These are phyloP conservation scores for Angomonas desouzai DNA, from an alignment of 208 protist species.

Conservation along the genomic window DNA sequence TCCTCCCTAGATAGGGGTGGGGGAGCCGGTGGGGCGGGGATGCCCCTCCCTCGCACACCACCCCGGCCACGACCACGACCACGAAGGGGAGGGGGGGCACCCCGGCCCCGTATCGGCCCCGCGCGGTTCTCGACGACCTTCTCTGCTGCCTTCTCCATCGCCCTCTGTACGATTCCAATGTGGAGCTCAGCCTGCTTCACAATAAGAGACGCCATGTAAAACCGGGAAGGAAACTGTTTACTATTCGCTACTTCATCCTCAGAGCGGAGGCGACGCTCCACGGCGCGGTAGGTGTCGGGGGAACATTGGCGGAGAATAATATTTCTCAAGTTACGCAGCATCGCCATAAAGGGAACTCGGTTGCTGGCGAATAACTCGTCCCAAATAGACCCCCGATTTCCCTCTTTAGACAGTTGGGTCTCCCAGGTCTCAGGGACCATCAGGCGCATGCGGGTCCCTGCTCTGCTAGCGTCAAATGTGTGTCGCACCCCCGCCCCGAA, in stretches of 20 bases:
- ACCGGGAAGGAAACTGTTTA: slow-evolving; percentile 91
- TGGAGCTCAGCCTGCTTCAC: slow-evolving; percentile 32
- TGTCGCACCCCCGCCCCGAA: not conserved
- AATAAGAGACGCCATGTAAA: slow-evolving; percentile 91
- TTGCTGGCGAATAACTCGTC: slow-evolving; percentile 79
- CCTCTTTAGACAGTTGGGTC: slow-evolving; percentile 68
- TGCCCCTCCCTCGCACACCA: too few species aligned
- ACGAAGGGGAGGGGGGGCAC: not conserved
- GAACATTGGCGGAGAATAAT: slow-evolving; percentile 75
- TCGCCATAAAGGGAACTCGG: slow-evolving; percentile 94
- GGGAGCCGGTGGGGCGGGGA: not conserved
- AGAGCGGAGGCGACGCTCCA: slow-evolving; percentile 35
- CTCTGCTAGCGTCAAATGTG: slow-evolving; percentile 60
- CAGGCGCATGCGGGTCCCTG: slow-evolving; percentile 93
- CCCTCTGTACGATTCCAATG: not conserved
- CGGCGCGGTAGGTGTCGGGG: slow-evolving; percentile 41
- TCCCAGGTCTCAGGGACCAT: slow-evolving; percentile 92
- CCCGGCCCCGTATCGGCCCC: not conserved
- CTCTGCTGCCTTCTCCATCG: not conserved
- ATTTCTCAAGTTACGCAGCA: slow-evolving; percentile 95
- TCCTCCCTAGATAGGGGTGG: not conserved
- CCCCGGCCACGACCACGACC: too few species aligned
- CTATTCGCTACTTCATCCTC: slow-evolving; percentile 72
- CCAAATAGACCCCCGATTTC: slow-evolving; percentile 90
- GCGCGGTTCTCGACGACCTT: not conserved